Conservation (phyloP, 768 basidiomycete genomes). For the Lentinula edodes region DNA sequence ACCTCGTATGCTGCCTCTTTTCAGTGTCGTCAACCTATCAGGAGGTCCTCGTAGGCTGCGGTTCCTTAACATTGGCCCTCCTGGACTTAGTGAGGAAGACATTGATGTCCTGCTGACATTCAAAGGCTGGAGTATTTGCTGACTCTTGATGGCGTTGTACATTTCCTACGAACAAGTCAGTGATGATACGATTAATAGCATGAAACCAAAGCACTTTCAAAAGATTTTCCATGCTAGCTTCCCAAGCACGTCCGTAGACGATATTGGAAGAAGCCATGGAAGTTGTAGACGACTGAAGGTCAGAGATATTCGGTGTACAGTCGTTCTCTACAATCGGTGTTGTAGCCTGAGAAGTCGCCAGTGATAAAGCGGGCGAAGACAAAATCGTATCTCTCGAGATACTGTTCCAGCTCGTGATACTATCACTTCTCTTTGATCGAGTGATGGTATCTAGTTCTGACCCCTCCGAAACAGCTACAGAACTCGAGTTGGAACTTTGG, state of each 20-base stretch:
- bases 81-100: slow-evolving; percentile 56
- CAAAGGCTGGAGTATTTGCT: slow-evolving; percentile 84
- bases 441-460: slow-evolving; percentile 21
- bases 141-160: slow-evolving; percentile 85
- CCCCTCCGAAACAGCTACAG: slow-evolving; percentile 34
- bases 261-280: slow-evolving; percentile 21
- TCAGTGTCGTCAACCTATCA: slow-evolving; percentile 71
- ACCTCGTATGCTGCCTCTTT: slow-evolving; percentile 90
- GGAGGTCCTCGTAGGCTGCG: slow-evolving; percentile 67
- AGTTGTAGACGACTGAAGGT: slow-evolving; percentile 20
- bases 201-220: slow-evolving; percentile 57
- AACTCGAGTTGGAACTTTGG: not conserved
- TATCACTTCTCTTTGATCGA: slow-evolving; percentile 73
- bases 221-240: slow-evolving; percentile 77
- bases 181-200: not conserved
- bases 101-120: slow-evolving; percentile 48
- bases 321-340: slow-evolving; percentile 41
- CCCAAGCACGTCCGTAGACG: slow-evolving; percentile 69
- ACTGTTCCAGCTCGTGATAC: slow-evolving; percentile 82
- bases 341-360: slow-evolving; percentile 18
- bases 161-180: slow-evolving; percentile 62
- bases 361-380: slow-evolving; percentile 30
- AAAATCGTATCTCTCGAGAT: slow-evolving; percentile 55
- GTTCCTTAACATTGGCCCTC: slow-evolving; percentile 48
- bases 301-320: slow-evolving; percentile 50